Base-by-base conservation (phyloP, 1,139 yeast genomes). In the Blastobotrys arbuscula region DNA sequence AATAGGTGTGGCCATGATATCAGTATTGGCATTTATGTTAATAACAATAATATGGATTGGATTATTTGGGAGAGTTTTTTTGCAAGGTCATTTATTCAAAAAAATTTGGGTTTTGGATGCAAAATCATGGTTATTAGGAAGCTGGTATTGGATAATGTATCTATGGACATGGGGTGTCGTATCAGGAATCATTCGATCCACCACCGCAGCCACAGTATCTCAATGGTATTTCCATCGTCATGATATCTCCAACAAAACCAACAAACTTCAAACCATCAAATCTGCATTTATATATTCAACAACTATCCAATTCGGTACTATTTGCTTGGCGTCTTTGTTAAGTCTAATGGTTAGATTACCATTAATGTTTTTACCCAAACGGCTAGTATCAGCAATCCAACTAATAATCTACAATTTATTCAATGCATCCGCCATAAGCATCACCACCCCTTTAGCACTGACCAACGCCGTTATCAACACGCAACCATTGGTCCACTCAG, bases 81-180 rank as follows among this genome's bases (percentile, higher is more conserved):
- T 69, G 21, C 63, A 63, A 37, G 74, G 74, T 31, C 61, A 59
- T 35, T 49, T 60, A 3, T 51, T 57, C 12, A 48, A 62, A 34
- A 58, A 63, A 12, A 54, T 60, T 16, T 65, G 68, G 68, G 57
- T 64, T n/a, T 53, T 65, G 41, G 65, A 61, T 40, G 56, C 64
- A 24, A 58, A 59, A 35, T 59, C 68, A 2, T 67, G 70, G 62
- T 47, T 59, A 3, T 58, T 70, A 1, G 73, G 69, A 1, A 62
- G 61, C 5, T 65, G 67, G 53, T 69, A 68, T 55, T 55, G 66
- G 2, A 53, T 71, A 26, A 63, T 69, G 65, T 71, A 67, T 52
- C 53, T 72, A 33, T 71, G 75, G 75, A 67, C 75, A 1, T 69
- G 72, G 69, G 70, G 70, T 1, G 66, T 71, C 18, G 51, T 71